A percentile compares a stretch with the other conserved stretches of the same genome.
Conservation (phyloP, 179 eudicot species). For the Spinacia oleracea region DNA sequence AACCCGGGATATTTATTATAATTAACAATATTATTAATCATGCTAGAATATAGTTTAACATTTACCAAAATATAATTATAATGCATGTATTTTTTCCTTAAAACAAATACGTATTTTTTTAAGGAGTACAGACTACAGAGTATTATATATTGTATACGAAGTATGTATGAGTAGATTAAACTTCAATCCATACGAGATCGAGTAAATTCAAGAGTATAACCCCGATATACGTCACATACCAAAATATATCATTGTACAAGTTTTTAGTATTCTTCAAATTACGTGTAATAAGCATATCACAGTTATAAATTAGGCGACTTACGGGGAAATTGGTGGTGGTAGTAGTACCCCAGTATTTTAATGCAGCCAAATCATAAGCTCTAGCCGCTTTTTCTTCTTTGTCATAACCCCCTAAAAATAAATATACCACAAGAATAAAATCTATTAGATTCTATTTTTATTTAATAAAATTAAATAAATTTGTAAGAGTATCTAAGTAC, state of each 20-base stretch:
- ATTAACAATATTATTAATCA: no score
- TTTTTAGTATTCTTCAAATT: no score
- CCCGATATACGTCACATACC: no score
- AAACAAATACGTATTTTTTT: not conserved
- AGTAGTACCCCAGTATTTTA: conserved; percentile 94
- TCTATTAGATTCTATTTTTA: conserved; percentile 18
- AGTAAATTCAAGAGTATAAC: no score
- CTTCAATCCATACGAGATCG: no score
- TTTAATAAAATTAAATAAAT: not conserved
- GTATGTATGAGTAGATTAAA: no score
- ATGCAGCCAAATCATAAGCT: conserved; percentile 95
- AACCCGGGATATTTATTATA: conserved; percentile 10
- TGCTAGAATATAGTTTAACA: no score
- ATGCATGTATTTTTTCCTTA: not conserved
- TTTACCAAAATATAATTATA: not conserved
- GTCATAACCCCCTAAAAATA: conserved; percentile 85
- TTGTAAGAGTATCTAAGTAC: conserved; percentile 30
- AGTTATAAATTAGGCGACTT: conserved; percentile 19
- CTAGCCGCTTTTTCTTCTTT: conserved; percentile 99
- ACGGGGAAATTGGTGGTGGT: conserved; percentile 96
- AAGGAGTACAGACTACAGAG: no score
- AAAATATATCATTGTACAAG: no score
- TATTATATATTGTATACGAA: no score
- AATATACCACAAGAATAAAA: no score
- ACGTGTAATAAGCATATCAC: not conserved